Evolutionary conservation across 2,329 filamentous ascomycete genomes (phyloP).

Genomic region (Cladophialophora chaetospira): DNA sequence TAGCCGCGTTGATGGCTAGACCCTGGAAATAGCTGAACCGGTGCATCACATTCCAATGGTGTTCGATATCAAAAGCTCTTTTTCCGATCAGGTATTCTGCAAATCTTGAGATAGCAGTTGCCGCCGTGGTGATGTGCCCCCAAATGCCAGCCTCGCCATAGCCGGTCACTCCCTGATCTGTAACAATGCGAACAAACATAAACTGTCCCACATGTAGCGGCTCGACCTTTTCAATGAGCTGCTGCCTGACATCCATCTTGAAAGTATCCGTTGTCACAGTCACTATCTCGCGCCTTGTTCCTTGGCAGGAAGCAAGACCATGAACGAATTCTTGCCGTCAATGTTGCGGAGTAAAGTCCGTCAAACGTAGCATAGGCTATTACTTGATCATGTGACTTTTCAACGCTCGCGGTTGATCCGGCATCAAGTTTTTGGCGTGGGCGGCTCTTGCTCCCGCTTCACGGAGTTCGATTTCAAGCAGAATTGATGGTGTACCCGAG

Average conservation of each 20-base stretch:
- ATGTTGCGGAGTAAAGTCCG: background rate
- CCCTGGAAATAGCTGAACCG: conserved; percentile 72
- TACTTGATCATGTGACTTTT: background rate
- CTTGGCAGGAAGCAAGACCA: background rate
- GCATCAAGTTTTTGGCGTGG: too few species aligned
- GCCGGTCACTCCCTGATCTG: conserved; percentile 10
- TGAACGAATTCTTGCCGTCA: background rate
- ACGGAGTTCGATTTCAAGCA: too few species aligned
- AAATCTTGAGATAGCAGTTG: conserved; percentile 13
- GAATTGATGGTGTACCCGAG: too few species aligned
- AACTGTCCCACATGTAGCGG: conserved; percentile 24
- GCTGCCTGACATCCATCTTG: conserved; percentile 1
- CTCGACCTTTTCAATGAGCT: conserved; percentile 10
- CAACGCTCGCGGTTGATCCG: background rate
- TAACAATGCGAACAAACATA: conserved; percentile 20
- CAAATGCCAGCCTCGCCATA: conserved; percentile 15
- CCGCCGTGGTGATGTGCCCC: conserved; percentile 19
- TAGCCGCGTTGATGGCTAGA: conserved; percentile 74
- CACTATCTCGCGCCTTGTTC: background rate
- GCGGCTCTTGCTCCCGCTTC: too few species aligned
- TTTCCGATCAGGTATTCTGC: conserved; percentile 19
- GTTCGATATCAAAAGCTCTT: conserved; percentile 62
- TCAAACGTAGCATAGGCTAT: background rate
- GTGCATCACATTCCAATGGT: conserved; percentile 73
- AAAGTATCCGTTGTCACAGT: background rate